Conservation (phyloP, 305 asterid genomes). For the Stenogyne calaminthoides region DNA sequence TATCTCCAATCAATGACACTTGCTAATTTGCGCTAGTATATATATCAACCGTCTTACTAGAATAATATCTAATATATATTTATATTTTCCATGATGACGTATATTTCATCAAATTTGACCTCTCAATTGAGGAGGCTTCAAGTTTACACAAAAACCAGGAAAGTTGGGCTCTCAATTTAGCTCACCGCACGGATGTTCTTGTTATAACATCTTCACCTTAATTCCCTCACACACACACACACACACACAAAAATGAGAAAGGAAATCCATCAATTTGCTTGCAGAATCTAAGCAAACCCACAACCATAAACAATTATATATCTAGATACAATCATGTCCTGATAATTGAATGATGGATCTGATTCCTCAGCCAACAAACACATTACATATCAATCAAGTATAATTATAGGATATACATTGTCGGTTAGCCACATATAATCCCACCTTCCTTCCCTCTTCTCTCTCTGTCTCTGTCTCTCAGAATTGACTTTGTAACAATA, state of each 20-base stretch:
- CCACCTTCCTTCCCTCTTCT: neutral
- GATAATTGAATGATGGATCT: neutral
- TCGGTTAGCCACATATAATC: neutral
- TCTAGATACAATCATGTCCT: neutral
- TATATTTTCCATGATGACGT: too few relatives aligned
- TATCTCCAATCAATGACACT: too few relatives aligned
- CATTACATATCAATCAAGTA: neutral
- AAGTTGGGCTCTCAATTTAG: constrained; percentile 37
- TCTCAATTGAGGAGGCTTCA: neutral
- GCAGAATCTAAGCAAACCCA: constrained; percentile 29
- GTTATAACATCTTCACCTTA: constrained; percentile 1
- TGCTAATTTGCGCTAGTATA: too few relatives aligned
- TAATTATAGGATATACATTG: constrained; percentile 3
- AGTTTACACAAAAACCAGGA: neutral
- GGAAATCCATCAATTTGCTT: constrained; percentile 15
- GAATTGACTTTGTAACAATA: neutral
- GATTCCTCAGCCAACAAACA: constrained; percentile 5
- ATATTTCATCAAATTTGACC: neutral
- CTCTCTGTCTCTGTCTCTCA: neutral
- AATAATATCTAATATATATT: too few relatives aligned
- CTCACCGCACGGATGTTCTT: constrained; percentile 37
- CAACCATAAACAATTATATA: neutral
- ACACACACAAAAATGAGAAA: neutral
- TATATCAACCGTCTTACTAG: too few relatives aligned
- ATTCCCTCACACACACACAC: neutral